Evolutionary conservation across 2,329 filamentous ascomycete species (phyloP), one percentile per base, ranked within the genome.

Genomic region (Arthrinium puccinioides): DNA sequence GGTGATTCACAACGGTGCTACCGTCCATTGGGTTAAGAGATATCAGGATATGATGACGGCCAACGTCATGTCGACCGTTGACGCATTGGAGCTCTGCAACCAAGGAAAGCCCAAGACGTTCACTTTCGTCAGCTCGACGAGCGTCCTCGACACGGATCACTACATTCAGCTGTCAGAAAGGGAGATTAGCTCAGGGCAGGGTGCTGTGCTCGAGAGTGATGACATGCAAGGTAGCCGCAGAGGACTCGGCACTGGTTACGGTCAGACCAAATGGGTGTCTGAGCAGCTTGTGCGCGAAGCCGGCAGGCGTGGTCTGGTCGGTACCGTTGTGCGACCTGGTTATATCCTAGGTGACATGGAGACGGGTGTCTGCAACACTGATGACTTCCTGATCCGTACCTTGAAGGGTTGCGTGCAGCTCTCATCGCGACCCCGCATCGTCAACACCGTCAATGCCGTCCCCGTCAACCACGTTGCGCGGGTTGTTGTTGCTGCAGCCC

Each of bases 301-400:
- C 19, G 87, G 88, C 34, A 69, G 68, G 39, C 75, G 86, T 39
- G 89, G 90, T 10, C 74, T 96, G 2, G 67, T 64, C 13, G 89
- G 87, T 13, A 74, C 81, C 16, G 76, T 95, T 28, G 69, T 95
- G 33, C 79, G 90, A 10, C 83, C 90, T 4, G 88, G 90, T 21
- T 96, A 96, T 57, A 79, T 96, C 25, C 71, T 84, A 4, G 90
- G 88, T 18, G 79, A 89, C 55, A 72, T 76, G 1, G 61, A 69
- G 30, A 79, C 74, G 10, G 89, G 89, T 36, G 75, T 76, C 44
- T 84, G 66, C 56, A 87, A 83, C 58, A 89, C 81, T 1, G 90
- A 97, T 53, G 90, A 96, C 61, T 97, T 96, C 67, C 65, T 97
- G 6, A 75, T 95, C 46, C 79, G 90, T 26, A 77, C 96, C 63